Evolutionary conservation across 2,329 filamentous ascomycete genomes (phyloP).

Genomic region (Fusarium duplospermum): DNA sequence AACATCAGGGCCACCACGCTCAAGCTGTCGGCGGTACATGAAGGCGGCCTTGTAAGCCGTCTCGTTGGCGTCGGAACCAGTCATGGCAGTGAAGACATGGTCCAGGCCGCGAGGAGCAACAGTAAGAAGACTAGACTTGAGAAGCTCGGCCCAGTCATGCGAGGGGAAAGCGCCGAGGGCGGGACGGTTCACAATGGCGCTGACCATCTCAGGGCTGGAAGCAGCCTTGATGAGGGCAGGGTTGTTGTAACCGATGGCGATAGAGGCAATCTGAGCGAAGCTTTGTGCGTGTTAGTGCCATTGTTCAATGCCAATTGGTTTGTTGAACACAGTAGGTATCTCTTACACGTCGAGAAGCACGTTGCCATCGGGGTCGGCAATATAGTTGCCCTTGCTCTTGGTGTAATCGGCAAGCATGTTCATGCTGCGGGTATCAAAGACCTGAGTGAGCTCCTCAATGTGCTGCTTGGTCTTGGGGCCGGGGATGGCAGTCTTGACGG

Average conservation of each 20-base stretch:
- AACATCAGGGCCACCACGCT: conserved; percentile 80
- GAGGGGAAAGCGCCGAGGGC: conserved; percentile 92
- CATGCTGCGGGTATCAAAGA: conserved; percentile 87
- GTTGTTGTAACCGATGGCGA: conserved; percentile 94
- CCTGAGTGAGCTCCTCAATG: conserved; percentile 77
- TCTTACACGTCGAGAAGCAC: conserved; percentile 77
- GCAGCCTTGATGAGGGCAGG: conserved; percentile 77
- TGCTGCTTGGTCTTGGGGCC: conserved; percentile 79
- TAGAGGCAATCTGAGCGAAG: conserved; percentile 93
- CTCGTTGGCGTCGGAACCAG: conserved; percentile 93
- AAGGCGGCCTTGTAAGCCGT: conserved; percentile 95
- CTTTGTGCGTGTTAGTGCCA: conserved; percentile 52
- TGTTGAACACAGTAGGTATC: not conserved
- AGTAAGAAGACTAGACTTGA: conserved; percentile 82
- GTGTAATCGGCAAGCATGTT: conserved; percentile 85
- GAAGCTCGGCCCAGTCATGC: conserved; percentile 82
- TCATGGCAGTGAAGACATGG: conserved; percentile 91
- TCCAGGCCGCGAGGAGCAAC: conserved; percentile 85
- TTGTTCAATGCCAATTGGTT: not conserved
- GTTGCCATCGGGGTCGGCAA: conserved; percentile 78
- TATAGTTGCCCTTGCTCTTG: conserved; percentile 83
- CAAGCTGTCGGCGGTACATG: conserved; percentile 86
- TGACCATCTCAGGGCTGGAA: conserved; percentile 81
- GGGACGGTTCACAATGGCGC: conserved; percentile 86
- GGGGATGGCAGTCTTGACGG: conserved; percentile 73